phyloP scores from a whole-genome alignment of 148 eudicot species.

The Selenicereus undatus region DNA sequence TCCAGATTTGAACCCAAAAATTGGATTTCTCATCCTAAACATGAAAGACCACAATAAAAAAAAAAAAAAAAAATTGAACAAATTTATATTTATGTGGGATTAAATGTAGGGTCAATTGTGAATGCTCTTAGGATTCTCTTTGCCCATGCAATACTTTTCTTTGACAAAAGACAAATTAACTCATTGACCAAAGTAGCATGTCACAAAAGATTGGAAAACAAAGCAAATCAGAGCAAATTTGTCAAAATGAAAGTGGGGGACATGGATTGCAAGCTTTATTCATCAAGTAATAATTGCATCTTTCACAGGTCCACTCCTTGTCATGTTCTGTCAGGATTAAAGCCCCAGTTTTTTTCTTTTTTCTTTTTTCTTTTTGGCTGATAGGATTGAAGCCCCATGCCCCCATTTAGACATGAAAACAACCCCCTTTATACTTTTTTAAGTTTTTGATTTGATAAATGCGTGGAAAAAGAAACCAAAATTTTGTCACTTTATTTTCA shows the following conservation, averaged over 20 bases:
- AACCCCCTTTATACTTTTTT: neutral
- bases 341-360: neutral
- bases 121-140: neutral
- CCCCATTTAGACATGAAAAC: neutral
- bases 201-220: neutral
- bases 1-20: no score
- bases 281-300: neutral
- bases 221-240: neutral
- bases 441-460: neutral
- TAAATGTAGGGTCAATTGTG: no score
- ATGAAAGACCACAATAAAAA: no score
- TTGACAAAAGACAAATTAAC: neutral
- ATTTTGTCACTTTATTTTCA: neutral
- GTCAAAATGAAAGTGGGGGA: conserved; percentile 2
- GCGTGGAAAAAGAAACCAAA: neutral
- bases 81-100: no score
- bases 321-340: neutral
- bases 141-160: neutral
- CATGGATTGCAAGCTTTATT: neutral
- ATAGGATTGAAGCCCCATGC: no score
- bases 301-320: neutral
- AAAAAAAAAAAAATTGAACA: no score
- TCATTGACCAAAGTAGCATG: neutral
- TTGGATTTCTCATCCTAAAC: no score
- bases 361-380: no score